Base-by-base conservation (phyloP, 1,284 basidiomycete genomes). In the Fomitopsis palustris region DNA sequence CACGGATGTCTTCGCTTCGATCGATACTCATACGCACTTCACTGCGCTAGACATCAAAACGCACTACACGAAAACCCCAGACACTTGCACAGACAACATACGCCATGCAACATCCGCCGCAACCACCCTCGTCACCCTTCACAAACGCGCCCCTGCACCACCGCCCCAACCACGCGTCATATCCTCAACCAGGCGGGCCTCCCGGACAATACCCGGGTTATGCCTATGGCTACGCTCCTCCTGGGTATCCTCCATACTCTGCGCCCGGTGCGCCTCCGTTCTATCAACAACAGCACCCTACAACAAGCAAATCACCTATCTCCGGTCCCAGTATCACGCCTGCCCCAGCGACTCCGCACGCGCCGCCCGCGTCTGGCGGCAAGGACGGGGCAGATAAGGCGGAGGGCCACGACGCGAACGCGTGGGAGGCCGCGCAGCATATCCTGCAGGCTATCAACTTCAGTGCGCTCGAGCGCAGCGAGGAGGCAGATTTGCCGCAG, bases 391-490 rank as follows among this genome's bases (percentile, higher is more conserved):
- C 62, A 39, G 61, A 72, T 19, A 77, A 78, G 54, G 73, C 17
- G 9, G 73, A 68, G 17, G 81, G 82, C 39, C 78, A 78, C 37
- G 64, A 58, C 31, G 78, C 77, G 55, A 84, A 87, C 60, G 84
- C 85, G 16, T 90, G 86, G 80, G 82, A 87, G 66, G 88, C 89
- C 0, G 88, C 88, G 17, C 86, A 90, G 65, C 87, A 83, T 63
- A 90, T 91, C 53, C 76, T 91, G 56, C 84, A 87, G 66, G 85
- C 86, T 3, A 89, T 91, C 74, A 89, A 90, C 69, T 87, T 89
- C 64, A 82, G 81, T 4, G 75, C 73, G 33, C 69, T 86, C 42
- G 65, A 57, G 51, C 72, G 81, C 31, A 76, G 78, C 58, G 61
- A 62, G 52, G 49, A 54, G 23, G 57, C 31, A 38, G 60, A 51